A percentile compares a stretch with the other conserved stretches of the same genome.
Conservation (phyloP, 176 grass and related monocot genomes). For the Carex parvula region DNA sequence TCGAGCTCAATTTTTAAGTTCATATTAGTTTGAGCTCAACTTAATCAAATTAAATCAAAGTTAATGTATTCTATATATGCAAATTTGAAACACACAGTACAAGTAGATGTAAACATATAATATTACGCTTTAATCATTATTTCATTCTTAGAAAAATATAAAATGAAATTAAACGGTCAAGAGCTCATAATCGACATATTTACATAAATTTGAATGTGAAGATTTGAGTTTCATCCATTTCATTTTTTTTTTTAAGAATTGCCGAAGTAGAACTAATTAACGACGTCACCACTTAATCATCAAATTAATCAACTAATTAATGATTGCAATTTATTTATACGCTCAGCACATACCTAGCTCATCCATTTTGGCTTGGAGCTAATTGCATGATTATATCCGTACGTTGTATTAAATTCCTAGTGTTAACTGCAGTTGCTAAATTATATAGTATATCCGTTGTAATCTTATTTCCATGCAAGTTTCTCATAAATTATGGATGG, state of each 20-base stretch:
- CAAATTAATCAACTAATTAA: slow-evolving; percentile 8
- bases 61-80: no score
- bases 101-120: not conserved
- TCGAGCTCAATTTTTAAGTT: no score
- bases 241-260: not conserved
- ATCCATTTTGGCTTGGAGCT: slow-evolving; percentile 12
- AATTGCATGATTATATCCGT: slow-evolving; percentile 14
- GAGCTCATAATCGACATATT: not conserved
- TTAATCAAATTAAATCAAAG: no score
- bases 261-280: not conserved
- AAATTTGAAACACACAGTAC: no score
- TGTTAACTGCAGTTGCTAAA: slow-evolving; percentile 21
- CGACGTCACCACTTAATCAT: not conserved
- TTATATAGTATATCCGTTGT: not conserved
- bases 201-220: not conserved
- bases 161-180: not conserved
- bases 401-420: not conserved
- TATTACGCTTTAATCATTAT: not conserved
- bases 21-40: no score
- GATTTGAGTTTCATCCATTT: not conserved
- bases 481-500: not conserved
- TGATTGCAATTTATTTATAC: slow-evolving; percentile 16
- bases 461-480: slow-evolving; percentile 1
- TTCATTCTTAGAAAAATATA: not conserved
- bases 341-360: slow-evolving; percentile 1